These are phyloP conservation scores for Sordariomycetes sp. DNA, from an alignment of 2,329 filamentous ascomycete species.

Conservation along the genomic window DNA sequence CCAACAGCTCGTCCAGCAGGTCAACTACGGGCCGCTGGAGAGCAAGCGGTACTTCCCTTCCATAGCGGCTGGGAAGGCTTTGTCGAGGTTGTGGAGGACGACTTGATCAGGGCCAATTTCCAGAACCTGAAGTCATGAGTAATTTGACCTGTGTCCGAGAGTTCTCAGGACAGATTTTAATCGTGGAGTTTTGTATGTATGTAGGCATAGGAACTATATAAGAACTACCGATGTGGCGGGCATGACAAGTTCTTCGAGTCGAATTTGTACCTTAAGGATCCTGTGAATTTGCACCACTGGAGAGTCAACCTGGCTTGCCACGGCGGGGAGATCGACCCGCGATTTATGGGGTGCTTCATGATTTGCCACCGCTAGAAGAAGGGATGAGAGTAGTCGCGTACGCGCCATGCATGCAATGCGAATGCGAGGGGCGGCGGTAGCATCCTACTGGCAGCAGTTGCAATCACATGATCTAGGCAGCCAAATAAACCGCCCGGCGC, in stretches of 20 bases:
- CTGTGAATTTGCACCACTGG: conserved; percentile 29
- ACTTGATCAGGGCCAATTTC: conserved; percentile 25
- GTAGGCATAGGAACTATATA: too few relatives aligned
- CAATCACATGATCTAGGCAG: too few relatives aligned
- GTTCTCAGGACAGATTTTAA: not conserved
- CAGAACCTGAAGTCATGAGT: conserved; percentile 28
- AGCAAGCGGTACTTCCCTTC: conserved; percentile 26
- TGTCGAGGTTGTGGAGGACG: conserved; percentile 19
- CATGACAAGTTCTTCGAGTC: conserved; percentile 34
- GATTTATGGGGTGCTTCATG: not conserved
- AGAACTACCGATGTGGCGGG: conserved; percentile 27
- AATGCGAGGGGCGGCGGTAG: too few relatives aligned
- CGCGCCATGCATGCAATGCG: too few relatives aligned
- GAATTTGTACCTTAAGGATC: conserved; percentile 33
- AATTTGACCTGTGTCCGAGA: not conserved
- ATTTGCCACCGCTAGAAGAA: too few relatives aligned
- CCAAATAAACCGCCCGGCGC: too few relatives aligned
- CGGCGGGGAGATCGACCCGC: conserved; percentile 22
- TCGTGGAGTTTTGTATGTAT: conserved; percentile 9
- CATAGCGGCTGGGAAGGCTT: conserved; percentile 10
- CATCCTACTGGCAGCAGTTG: too few relatives aligned
- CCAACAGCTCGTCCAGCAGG: conserved; percentile 29
- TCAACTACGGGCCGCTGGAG: conserved; percentile 29
- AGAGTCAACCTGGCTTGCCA: conserved; percentile 26
- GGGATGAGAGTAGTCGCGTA: too few relatives aligned